Conservation (phyloP, 2,329 filamentous ascomycete species). For the Ambrosiella cleistominuta region DNA sequence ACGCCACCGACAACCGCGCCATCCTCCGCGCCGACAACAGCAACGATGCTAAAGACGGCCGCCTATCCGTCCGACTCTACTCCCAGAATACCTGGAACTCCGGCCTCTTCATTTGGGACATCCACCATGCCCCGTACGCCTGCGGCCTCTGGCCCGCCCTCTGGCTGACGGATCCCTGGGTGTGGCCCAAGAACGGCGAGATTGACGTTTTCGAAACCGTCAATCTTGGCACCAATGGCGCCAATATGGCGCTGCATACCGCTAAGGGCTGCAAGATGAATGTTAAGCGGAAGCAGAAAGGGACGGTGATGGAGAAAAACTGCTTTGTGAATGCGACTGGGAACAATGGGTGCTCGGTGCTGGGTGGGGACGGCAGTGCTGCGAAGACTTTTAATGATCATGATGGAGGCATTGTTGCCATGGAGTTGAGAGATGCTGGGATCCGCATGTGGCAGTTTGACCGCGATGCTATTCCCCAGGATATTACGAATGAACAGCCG, state of each 20-base stretch:
- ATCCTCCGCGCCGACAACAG: conserved; percentile 31
- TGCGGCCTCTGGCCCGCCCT: conserved; percentile 49
- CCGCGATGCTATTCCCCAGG: conserved; percentile 28
- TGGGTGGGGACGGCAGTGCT: conserved; percentile 26
- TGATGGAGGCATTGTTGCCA: conserved; percentile 41
- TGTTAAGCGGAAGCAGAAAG: conserved; percentile 36
- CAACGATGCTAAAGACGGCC: conserved; percentile 38
- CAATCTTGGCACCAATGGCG: conserved; percentile 36
- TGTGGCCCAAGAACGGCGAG: conserved; percentile 48
- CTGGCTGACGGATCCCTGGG: conserved; percentile 42
- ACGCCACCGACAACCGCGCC: conserved; percentile 34
- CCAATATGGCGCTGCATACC: conserved; percentile 44
- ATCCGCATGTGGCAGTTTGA: conserved; percentile 47
- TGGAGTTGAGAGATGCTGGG: conserved; percentile 42
- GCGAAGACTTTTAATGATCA: conserved; percentile 33
- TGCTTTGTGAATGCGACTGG: conserved; percentile 34
- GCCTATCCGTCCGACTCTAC: conserved; percentile 44
- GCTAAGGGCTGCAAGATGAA: conserved; percentile 32
- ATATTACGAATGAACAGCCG: conserved; percentile 34
- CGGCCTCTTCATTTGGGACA: conserved; percentile 53
- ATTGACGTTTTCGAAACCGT: conserved; percentile 45
- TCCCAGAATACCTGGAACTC: conserved; percentile 41
- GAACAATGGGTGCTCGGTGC: conserved; percentile 34
- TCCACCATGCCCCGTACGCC: conserved; percentile 44
- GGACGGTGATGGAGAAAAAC: conserved; percentile 23